A percentile compares a stretch with the other conserved stretches of the same genome.
Conservation (phyloP, 176 grass and related monocot genomes). For the Dendrocalamus sinicus region DNA sequence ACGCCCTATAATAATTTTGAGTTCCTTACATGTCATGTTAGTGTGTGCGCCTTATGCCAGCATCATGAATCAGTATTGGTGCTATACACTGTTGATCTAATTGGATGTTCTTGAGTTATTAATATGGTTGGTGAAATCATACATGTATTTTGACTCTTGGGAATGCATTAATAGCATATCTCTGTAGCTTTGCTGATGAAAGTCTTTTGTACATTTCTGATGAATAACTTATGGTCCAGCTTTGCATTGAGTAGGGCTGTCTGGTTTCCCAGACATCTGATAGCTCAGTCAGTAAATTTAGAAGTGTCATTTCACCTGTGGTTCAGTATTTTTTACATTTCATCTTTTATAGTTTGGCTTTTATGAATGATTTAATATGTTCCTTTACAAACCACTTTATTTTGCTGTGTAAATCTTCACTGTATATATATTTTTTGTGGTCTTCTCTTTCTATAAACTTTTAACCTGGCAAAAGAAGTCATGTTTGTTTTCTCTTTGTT, state of each 20-base stretch:
- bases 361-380: not conserved
- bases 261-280: not conserved
- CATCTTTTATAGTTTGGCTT: not conserved
- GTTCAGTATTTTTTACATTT: not conserved
- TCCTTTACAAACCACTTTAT: not conserved
- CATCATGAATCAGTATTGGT: not conserved
- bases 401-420: not conserved
- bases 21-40: not conserved
- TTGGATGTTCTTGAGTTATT: not conserved
- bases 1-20: not conserved
- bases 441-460: not conserved
- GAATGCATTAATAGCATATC: constrained; percentile 20
- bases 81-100: not conserved
- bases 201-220: constrained; percentile 1
- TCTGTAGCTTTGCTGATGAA: constrained; percentile 27
- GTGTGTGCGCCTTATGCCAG: not conserved
- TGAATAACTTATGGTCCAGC: not conserved
- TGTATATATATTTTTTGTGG: not conserved
- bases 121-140: not conserved
- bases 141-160: not conserved
- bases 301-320: not conserved
- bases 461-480: not conserved
- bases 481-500: not conserved
- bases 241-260: constrained; percentile 22
- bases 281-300: not conserved